A percentile compares a stretch with the other conserved stretches of the same genome.
phyloP scores from a whole-genome alignment of 1,284 basidiomycete genomes.

The Austroboletus sp. region DNA sequence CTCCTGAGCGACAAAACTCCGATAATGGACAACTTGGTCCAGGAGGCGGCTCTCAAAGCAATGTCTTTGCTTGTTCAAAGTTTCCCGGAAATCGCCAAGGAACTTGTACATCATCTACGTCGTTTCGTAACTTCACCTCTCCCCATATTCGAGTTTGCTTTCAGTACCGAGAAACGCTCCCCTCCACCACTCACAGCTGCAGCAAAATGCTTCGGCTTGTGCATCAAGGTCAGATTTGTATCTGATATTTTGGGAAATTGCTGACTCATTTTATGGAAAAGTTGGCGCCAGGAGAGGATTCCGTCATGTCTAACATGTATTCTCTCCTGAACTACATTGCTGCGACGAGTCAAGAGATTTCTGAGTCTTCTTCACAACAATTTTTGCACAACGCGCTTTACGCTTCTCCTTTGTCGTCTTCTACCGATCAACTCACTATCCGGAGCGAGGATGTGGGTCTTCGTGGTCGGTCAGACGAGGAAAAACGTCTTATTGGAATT shows the following conservation, averaged over 20 bases:
- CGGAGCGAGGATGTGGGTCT: constrained; percentile 44
- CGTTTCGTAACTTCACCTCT: constrained; percentile 85
- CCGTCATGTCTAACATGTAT: constrained; percentile 93
- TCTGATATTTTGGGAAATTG: not conserved
- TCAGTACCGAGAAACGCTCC: constrained; percentile 64
- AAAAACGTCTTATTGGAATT: constrained; percentile 77
- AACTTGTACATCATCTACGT: constrained; percentile 76
- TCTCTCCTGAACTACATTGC: constrained; percentile 89
- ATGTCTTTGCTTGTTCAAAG: constrained; percentile 77
- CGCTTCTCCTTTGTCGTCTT: constrained; percentile 41
- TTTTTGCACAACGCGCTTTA: constrained; percentile 40
- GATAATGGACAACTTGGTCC: constrained; percentile 72
- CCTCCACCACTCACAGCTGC: constrained; percentile 77
- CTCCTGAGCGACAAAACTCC: constrained; percentile 79
- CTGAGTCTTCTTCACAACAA: constrained; percentile 45
- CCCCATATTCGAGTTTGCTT: constrained; percentile 82
- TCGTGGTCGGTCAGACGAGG: constrained; percentile 70
- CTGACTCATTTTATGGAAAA: constrained; percentile 29
- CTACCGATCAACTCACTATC: constrained; percentile 24
- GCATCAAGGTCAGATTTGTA: constrained; percentile 61
- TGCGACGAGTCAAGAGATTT: constrained; percentile 68
- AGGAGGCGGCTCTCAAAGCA: constrained; percentile 80
- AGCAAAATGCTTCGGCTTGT: constrained; percentile 83
- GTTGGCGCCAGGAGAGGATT: constrained; percentile 83
- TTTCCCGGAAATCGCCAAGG: constrained; percentile 72